phyloP scores from a whole-genome alignment of 352 stramenopile genomes.

The Globisporangium abappressorium region DNA sequence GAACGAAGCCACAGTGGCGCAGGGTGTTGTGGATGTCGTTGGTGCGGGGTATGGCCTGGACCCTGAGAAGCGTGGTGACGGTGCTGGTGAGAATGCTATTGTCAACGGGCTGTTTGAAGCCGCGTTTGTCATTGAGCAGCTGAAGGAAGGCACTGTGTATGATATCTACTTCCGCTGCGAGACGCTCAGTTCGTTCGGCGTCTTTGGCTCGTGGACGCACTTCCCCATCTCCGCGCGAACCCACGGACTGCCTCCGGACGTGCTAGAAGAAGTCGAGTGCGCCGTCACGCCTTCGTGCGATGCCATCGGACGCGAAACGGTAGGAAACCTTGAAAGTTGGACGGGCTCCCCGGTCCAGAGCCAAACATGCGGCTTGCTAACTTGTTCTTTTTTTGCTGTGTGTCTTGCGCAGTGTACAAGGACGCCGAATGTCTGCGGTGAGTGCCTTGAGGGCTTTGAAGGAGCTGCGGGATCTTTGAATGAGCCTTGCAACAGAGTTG shows the following conservation, averaged over 20 bases:
- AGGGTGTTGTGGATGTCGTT: slow-evolving; percentile 16
- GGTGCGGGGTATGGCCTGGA: background rate
- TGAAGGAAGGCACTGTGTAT: slow-evolving; percentile 59
- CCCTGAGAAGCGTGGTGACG: background rate
- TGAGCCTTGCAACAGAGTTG: slow-evolving; percentile 24
- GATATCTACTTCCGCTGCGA: slow-evolving; percentile 74
- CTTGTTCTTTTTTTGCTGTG: background rate
- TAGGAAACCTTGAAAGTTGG: slow-evolving; percentile 15
- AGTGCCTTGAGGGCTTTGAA: slow-evolving; percentile 61
- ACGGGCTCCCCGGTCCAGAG: background rate
- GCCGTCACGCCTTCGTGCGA: slow-evolving; percentile 43
- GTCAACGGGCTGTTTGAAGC: background rate
- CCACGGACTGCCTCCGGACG: slow-evolving; percentile 58
- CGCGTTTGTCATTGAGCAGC: slow-evolving; percentile 42
- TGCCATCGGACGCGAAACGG: slow-evolving; percentile 43
- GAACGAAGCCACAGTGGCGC: slow-evolving; percentile 13
- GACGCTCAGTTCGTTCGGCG: slow-evolving; percentile 68
- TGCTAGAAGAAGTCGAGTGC: slow-evolving; percentile 65
- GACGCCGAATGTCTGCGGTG: slow-evolving; percentile 55
- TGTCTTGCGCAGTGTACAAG: slow-evolving; percentile 34
- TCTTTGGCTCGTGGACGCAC: slow-evolving; percentile 57
- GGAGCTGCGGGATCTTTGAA: slow-evolving; percentile 35
- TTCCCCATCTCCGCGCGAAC: slow-evolving; percentile 48
- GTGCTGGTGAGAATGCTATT: background rate
- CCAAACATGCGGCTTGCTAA: background rate